These are phyloP conservation scores for Eimeria praecox DNA, from an alignment of 169 alveolate genomes.

Conservation along the genomic window DNA sequence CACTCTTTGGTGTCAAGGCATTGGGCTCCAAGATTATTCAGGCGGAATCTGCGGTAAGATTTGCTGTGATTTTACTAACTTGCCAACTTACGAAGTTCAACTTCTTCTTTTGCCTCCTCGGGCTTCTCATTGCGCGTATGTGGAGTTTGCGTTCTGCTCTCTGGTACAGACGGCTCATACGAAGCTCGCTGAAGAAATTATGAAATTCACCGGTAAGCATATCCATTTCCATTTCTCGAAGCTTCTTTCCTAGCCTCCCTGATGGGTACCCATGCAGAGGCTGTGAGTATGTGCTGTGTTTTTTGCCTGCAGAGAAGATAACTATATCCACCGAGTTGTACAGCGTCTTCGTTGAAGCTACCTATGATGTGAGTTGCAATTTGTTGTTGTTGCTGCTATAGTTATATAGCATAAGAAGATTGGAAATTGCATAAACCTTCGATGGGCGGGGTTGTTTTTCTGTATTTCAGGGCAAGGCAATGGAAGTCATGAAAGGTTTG, in stretches of 20 bases:
- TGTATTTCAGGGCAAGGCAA: neutral
- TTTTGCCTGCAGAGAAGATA: constrained; percentile 52
- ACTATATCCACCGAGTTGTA: neutral
- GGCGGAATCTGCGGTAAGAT: neutral
- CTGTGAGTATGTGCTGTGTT: neutral
- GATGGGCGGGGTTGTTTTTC: neutral
- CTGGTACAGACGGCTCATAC: neutral
- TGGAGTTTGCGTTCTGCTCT: neutral
- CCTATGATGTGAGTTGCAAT: neutral
- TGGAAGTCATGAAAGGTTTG: neutral
- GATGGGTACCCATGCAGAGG: neutral
- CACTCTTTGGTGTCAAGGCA: neutral
- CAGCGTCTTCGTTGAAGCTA: neutral
- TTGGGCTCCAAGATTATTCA: constrained; percentile 11
- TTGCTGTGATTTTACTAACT: neutral
- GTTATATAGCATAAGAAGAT: neutral
- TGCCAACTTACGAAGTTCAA: neutral
- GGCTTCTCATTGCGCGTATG: neutral
- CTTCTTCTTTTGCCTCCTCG: neutral
- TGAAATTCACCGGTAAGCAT: neutral
- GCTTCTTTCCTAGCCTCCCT: neutral
- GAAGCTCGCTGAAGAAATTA: neutral
- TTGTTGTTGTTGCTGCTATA: neutral
- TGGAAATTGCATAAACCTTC: neutral
- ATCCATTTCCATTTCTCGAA: too few relatives aligned